Base-by-base conservation (phyloP, 1,284 basidiomycete genomes). In the Omphalotus olearius region DNA sequence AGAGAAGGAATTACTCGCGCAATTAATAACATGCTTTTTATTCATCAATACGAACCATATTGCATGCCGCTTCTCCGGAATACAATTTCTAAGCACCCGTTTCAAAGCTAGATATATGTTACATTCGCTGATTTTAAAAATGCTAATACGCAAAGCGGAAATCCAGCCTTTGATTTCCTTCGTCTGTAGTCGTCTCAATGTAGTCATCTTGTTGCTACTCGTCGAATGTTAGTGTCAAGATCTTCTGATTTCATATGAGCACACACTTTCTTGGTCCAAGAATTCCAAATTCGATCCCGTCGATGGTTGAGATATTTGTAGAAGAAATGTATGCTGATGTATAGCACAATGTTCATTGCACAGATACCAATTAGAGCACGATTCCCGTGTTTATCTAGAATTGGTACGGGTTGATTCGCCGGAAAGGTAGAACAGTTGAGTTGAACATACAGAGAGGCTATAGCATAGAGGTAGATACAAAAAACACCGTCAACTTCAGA, bases 111-210 rank as follows among this genome's bases (percentile, higher is more conserved):
- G 25, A 6, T 11, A 1, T 43, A n/a, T 4, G 1, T 4, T 18
- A 43, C n/a, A 18, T 18, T 20, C 20, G 11, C 13, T 45, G 25
- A 30, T 26, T 26, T 14, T 11, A 13, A 33, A 14, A 10, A 23
- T 35, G n/a, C 65, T 64, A 82, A 59, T 82, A 80, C 6, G 71
- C 75, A 58, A 83, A 83, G 13, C 80, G 69, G 70, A 83, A 83
- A 58, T 83, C 80, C 47, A 83, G 60, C 50, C 76, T 68, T 50
- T 73, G 60, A 59, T 83, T 83, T 16, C 82, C 82, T 60, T 72
- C 64, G 53, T 85, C 82, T 43, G 70, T 76, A 10, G 81, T 83
- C 14, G 69, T 80, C 54, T 79, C 73, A 0, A 83, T 58, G 59
- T 84, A 84, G 42, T 79, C 65, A 54, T 72, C 65, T 62, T 73